phyloP scores from a whole-genome alignment of 140 eudicot genomes.

The Anethum foeniculum region DNA sequence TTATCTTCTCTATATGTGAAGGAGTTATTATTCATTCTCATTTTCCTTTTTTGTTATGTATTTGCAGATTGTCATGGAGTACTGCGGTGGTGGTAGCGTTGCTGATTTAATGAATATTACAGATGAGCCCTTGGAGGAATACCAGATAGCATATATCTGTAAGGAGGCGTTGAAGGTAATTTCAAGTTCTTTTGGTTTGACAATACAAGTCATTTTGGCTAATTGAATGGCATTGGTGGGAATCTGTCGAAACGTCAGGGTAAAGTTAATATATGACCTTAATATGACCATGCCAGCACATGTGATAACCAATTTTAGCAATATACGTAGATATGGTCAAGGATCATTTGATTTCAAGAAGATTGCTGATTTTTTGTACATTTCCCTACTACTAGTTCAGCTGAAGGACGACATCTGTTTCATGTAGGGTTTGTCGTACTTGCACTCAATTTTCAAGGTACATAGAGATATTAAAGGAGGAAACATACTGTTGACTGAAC shows the following conservation, averaged over 20 bases:
- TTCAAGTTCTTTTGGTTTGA: constrained; percentile 1
- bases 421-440: constrained; percentile 79
- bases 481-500: constrained; percentile 88
- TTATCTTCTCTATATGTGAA: constrained; percentile 9
- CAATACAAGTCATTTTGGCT: not conserved
- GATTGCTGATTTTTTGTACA: not conserved
- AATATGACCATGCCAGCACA: not conserved
- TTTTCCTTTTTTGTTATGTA: constrained; percentile 13
- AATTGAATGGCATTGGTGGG: not conserved
- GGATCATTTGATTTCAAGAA: not conserved
- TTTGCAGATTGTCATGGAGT: constrained; percentile 98
- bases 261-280: not conserved
- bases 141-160: constrained; percentile 87
- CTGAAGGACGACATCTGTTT: constrained; percentile 13
- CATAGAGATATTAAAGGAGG: constrained; percentile 99
- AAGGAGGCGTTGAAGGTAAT: constrained; percentile 90
- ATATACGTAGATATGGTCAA: not conserved
- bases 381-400: not conserved
- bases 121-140: constrained; percentile 85
- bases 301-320: not conserved
- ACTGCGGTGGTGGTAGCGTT: constrained; percentile 99
- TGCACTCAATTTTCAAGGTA: constrained; percentile 95
- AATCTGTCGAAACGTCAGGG: not conserved
- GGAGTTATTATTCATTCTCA: not conserved
- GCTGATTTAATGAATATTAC: constrained; percentile 97